Evolutionary conservation across 169 alveolate species (phyloP).

Genomic region (Eimeria tenella): DNA sequence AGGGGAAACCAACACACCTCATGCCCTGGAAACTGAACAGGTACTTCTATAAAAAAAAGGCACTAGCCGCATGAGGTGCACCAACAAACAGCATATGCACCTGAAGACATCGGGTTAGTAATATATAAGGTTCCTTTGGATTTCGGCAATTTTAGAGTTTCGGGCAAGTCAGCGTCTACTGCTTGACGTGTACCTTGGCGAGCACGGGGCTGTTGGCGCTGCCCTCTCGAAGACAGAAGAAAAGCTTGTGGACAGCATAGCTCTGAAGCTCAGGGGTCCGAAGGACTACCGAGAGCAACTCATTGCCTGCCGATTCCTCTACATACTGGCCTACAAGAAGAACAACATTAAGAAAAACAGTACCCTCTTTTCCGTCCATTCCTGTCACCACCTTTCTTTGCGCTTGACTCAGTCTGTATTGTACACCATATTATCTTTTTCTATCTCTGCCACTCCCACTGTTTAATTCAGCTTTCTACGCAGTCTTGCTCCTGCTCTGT

Average conservation of each 20-base stretch:
- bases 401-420: background rate
- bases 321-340: constrained; percentile 23
- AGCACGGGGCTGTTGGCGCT: constrained; percentile 40
- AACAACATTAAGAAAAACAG: background rate
- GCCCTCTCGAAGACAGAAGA: constrained; percentile 59
- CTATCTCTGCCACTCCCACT: background rate
- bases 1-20: background rate
- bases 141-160: too few relatives aligned
- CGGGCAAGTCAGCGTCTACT: too few relatives aligned
- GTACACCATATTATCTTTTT: background rate
- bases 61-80: background rate
- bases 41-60: background rate
- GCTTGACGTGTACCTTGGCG: constrained; percentile 3
- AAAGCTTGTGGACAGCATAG: constrained; percentile 75
- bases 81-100: too few relatives aligned
- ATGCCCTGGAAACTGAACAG: background rate
- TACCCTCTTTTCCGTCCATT: background rate
- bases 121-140: too few relatives aligned
- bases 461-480: too few relatives aligned
- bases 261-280: constrained; percentile 67
- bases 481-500: too few relatives aligned
- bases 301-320: constrained; percentile 42
- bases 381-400: background rate
- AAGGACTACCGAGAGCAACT: constrained; percentile 25
- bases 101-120: too few relatives aligned